A percentile compares a stretch with the other conserved stretches of the same genome.
Evolutionary conservation across 768 basidiomycete species (phyloP).

Genomic region (Nidularia sp.): DNA sequence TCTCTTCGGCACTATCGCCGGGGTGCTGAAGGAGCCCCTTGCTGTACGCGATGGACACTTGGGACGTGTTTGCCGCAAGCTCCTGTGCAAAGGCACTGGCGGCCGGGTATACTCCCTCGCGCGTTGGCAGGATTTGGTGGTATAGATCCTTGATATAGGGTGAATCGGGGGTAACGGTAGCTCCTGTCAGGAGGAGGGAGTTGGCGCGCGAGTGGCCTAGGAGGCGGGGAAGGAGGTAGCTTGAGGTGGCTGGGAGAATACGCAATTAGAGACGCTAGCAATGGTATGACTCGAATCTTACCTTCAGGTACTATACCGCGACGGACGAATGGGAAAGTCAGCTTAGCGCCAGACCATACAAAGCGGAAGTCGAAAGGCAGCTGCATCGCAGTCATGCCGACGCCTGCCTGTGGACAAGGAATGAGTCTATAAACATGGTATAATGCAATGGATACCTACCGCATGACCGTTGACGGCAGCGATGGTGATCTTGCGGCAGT

Average conservation of each 20-base stretch:
- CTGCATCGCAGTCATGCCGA: slow-evolving; percentile 46
- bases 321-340: slow-evolving; percentile 45
- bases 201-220: slow-evolving; percentile 47
- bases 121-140: slow-evolving; percentile 39
- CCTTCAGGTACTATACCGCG: slow-evolving; percentile 50
- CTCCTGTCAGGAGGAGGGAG: slow-evolving; percentile 47
- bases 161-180: slow-evolving; percentile 38
- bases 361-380: slow-evolving; percentile 52
- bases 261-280: neutral
- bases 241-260: slow-evolving; percentile 15
- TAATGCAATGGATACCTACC: slow-evolving; percentile 15
- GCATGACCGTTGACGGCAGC: slow-evolving; percentile 49
- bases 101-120: slow-evolving; percentile 48
- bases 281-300: slow-evolving; percentile 6
- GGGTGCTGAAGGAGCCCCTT: slow-evolving; percentile 51
- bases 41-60: slow-evolving; percentile 44
- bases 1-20: slow-evolving; percentile 46
- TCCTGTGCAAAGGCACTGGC: slow-evolving; percentile 50
- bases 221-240: slow-evolving; percentile 51
- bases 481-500: slow-evolving; percentile 54
- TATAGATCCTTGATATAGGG: slow-evolving; percentile 40
- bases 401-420: slow-evolving; percentile 29
- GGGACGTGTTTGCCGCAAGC: slow-evolving; percentile 46
- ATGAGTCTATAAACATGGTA: neutral
- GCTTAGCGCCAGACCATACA: slow-evolving; percentile 45